Percentiles rank a stretch among this genome's conserved stretches.
These are phyloP conservation scores for Myriangium duriaei DNA, from an alignment of 2,329 filamentous ascomycete species.

Conservation along the genomic window DNA sequence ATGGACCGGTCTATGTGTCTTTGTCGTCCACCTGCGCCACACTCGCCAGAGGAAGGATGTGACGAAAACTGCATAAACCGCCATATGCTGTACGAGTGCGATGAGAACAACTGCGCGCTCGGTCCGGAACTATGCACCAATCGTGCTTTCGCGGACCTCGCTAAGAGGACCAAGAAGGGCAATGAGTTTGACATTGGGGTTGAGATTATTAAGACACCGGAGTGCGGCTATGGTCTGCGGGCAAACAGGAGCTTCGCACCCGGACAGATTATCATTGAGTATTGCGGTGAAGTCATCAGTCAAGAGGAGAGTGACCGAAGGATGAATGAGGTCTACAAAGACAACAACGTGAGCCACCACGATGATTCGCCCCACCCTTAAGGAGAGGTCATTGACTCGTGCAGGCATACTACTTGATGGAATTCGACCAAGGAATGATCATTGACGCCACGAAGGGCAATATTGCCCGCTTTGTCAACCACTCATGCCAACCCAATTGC, in stretches of 20 bases:
- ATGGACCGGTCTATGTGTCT: constrained; percentile 44
- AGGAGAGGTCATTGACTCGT: constrained; percentile 6
- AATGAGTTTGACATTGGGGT: constrained; percentile 87
- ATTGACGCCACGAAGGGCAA: constrained; percentile 94
- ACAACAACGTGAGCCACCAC: constrained; percentile 60
- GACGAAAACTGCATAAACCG: constrained; percentile 85
- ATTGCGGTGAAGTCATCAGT: constrained; percentile 94
- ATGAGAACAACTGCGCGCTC: constrained; percentile 75
- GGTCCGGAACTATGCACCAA: constrained; percentile 67
- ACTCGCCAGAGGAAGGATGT: constrained; percentile 57
- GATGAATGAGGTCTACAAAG: constrained; percentile 87
- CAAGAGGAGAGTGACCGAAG: constrained; percentile 84
- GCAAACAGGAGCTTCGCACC: constrained; percentile 78
- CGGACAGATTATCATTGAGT: constrained; percentile 95
- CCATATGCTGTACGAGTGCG: constrained; percentile 96
- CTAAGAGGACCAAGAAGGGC: constrained; percentile 35
- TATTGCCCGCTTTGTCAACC: constrained; percentile 95
- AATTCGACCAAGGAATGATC: constrained; percentile 96
- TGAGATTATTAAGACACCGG: constrained; percentile 80
- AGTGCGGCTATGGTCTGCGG: constrained; percentile 83
- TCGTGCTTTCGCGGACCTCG: constrained; percentile 72
- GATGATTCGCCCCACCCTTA: not conserved
- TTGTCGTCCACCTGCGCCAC: constrained; percentile 43
- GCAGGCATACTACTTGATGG: constrained; percentile 96
- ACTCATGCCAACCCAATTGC: constrained; percentile 93